Base-by-base conservation (phyloP, 176 grass and related monocot species). In the Microstegium vimineum region DNA sequence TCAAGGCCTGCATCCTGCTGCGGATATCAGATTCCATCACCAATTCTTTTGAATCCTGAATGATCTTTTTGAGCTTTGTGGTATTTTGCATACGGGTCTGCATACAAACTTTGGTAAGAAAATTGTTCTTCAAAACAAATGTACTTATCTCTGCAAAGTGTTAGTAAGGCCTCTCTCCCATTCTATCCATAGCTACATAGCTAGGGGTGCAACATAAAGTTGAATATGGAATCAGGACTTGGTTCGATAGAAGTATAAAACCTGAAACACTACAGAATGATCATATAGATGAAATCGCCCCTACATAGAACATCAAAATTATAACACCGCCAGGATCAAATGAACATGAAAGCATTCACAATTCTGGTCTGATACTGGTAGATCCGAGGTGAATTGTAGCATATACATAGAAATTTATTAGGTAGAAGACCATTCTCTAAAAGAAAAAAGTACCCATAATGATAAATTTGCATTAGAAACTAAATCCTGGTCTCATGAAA, bases 51-150 rank as follows among this genome's bases (percentile, higher is more conserved):
- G 93, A 99, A 80, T 95, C 93, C 77, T 90, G 87, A 77, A 99
- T 99, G 30, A 99, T 89, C 83, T 94, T 99, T 90, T 99, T 99
- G 35, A 99, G 85, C 60, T 99, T 99, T 47, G 96, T 99, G 33
- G 87, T 86, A 81, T 74, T 90, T 84, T 95, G 93, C 73, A 89
- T 86, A 66, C 75, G 86, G 6, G 96, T 99, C 96, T 99, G 83
- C 76, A 87, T 17, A 87, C 14, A 67, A 83, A 46, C 47, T 18
- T 20, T 54, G 64, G 14, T 57, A 73, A 77, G 23, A 81, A 88
- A 35, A 20, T 8, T 68, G 28, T 41, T 43, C 18, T 41, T 67
- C 43, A 66, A 6, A 65, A 43, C 18, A 71, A 72, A 32, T 22
- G 9, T 25, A 36, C 30, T 45, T 59, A 1, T 60, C 56, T 26